phyloP scores from a whole-genome alignment of 257 asterid genomes.

The Penstemon davidsonii region DNA sequence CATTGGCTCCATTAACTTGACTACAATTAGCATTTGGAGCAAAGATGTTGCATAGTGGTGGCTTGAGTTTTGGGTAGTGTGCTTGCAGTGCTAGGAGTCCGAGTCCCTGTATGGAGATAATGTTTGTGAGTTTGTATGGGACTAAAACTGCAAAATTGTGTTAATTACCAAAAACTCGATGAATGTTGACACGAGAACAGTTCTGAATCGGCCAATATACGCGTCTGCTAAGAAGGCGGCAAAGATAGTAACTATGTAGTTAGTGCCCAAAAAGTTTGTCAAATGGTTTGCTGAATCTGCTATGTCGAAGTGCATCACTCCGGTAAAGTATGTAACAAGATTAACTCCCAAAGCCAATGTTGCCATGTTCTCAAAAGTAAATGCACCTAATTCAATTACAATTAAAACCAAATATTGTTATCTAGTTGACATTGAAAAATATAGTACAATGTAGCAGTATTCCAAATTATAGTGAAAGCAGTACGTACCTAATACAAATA shows the following conservation, averaged over 20 bases:
- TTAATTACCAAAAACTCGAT: constrained; percentile 52
- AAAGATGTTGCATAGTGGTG: constrained; percentile 52
- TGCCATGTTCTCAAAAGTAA: constrained; percentile 53
- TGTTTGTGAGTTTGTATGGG: background rate
- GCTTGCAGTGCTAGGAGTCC: constrained; percentile 65
- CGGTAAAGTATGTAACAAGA: constrained; percentile 51
- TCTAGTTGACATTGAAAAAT: too few relatives aligned
- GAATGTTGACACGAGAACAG: constrained; percentile 41
- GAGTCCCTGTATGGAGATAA: constrained; percentile 44
- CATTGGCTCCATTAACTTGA: constrained; percentile 48
- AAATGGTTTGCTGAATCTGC: constrained; percentile 64
- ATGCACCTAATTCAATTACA: constrained; percentile 37
- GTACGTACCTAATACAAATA: constrained; percentile 48
- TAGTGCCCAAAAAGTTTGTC: constrained; percentile 57
- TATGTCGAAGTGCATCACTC: constrained; percentile 54
- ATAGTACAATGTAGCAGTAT: background rate
- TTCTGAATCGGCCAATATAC: constrained; percentile 54
- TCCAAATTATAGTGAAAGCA: background rate
- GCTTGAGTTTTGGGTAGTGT: constrained; percentile 49
- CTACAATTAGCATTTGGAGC: constrained; percentile 43
- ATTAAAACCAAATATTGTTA: too few relatives aligned
- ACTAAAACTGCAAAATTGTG: too few relatives aligned
- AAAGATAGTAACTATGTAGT: constrained; percentile 55
- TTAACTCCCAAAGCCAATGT: constrained; percentile 48
- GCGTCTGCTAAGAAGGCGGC: constrained; percentile 64